Conservation (phyloP, 2,329 filamentous ascomycete species). For the Akanthomyces uredinophilus region DNA sequence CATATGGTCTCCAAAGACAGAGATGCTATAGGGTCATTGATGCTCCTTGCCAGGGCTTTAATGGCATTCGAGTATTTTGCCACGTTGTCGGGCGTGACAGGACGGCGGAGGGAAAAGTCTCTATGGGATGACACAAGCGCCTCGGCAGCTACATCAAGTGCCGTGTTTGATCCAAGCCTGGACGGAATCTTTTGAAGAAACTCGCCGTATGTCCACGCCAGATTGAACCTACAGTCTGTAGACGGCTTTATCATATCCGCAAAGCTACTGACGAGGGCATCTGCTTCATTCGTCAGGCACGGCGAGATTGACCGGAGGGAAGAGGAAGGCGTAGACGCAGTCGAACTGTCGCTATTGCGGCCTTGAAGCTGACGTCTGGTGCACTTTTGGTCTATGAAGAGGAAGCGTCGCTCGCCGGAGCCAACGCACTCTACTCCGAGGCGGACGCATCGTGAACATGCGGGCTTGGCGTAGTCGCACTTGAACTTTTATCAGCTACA, state of each 20-base stretch:
- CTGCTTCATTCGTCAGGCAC: neutral
- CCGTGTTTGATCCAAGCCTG: neutral
- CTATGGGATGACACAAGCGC: slow-evolving; percentile 2
- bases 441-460: slow-evolving; percentile 5
- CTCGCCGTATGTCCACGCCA: slow-evolving; percentile 5
- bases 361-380: neutral
- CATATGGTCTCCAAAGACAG: slow-evolving; percentile 5
- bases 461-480: slow-evolving; percentile 8
- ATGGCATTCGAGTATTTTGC: slow-evolving; percentile 7
- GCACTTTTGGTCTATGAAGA: slow-evolving; percentile 10
- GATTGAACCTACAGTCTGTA: slow-evolving; percentile 8
- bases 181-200: neutral
- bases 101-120: slow-evolving; percentile 5
- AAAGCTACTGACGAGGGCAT: neutral
- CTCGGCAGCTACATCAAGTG: slow-evolving; percentile 6
- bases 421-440: slow-evolving; percentile 9
- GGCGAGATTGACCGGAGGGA: neutral
- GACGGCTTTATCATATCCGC: neutral
- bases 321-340: neutral
- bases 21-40: neutral
- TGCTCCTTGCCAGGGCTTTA: neutral
- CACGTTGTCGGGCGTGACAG: neutral
- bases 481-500: neutral
- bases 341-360: neutral
- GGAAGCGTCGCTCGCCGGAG: slow-evolving; percentile 10